phyloP scores from a whole-genome alignment of 345 rosid species.

The Rhizophora apiculata region DNA sequence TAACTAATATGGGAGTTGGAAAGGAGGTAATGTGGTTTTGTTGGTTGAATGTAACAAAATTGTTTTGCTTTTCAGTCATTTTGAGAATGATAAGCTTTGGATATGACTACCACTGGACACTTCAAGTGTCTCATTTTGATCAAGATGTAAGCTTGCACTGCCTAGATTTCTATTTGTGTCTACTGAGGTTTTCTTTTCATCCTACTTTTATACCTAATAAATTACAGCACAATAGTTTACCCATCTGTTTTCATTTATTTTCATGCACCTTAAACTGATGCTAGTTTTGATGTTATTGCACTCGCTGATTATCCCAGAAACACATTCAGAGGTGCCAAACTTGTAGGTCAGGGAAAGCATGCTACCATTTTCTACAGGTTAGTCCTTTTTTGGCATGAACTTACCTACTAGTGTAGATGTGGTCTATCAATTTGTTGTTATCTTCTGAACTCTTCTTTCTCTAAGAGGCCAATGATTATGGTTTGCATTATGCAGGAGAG shows the following conservation, averaged over 20 bases:
- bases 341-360: constrained; percentile 56
- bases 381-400: constrained; percentile 14
- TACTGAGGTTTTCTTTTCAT: neutral
- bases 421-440: no score
- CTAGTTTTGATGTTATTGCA: constrained; percentile 15
- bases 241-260: no score
- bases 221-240: no score
- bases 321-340: constrained; percentile 50
- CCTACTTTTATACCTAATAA: neutral
- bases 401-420: no score
- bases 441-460: neutral
- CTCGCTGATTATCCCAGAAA: constrained; percentile 37
- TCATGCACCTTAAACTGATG: neutral
- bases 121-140: constrained; percentile 58
- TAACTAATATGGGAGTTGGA: neutral
- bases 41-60: neutral
- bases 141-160: constrained; percentile 45
- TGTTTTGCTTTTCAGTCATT: constrained; percentile 42
- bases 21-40: neutral
- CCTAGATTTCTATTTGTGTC: neutral
- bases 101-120: constrained; percentile 76
- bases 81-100: constrained; percentile 96
- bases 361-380: constrained; percentile 60
- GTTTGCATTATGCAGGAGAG: constrained; percentile 50
- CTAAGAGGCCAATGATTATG: constrained; percentile 4